Conservation (phyloP, 2,329 filamentous ascomycete genomes). For the Diaporthe batatas region DNA sequence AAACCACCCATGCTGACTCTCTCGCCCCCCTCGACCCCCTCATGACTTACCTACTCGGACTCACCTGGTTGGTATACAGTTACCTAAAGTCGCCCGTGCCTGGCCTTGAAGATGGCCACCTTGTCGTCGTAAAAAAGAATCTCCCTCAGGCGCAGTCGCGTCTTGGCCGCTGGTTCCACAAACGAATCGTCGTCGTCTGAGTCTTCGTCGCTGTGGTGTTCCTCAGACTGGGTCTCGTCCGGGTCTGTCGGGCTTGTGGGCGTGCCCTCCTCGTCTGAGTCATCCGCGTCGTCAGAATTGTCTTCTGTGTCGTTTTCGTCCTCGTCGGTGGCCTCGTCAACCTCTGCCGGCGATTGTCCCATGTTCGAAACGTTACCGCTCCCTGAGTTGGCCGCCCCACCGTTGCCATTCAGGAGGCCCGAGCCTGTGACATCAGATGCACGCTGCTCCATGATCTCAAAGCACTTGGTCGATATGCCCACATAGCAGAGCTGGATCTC, state of each 20-base stretch:
- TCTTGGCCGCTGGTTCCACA: conserved; percentile 58
- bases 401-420: conserved; percentile 40
- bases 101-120: conserved; percentile 82
- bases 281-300: conserved; percentile 61
- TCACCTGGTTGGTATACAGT: background rate
- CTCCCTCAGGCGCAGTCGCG: conserved; percentile 75
- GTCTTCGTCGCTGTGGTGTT: conserved; percentile 49
- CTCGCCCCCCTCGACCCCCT: too few relatives aligned
- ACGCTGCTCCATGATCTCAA: conserved; percentile 80
- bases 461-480: conserved; percentile 82
- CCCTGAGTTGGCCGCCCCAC: conserved; percentile 39
- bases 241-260: conserved; percentile 43
- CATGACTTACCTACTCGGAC: background rate
- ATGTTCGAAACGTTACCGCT: conserved; percentile 36
- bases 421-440: conserved; percentile 55
- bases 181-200: conserved; percentile 62
- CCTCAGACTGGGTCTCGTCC: conserved; percentile 53
- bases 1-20: background rate
- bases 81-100: conserved; percentile 68
- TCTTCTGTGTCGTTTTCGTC: conserved; percentile 51
- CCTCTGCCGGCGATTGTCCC: conserved; percentile 43
- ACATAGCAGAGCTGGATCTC: conserved; percentile 84
- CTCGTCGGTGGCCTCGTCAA: conserved; percentile 47
- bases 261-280: conserved; percentile 51
- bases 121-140: conserved; percentile 90